phyloP scores from a whole-genome alignment of 768 basidiomycete genomes.

The Dacryopinax primogenitus region DNA sequence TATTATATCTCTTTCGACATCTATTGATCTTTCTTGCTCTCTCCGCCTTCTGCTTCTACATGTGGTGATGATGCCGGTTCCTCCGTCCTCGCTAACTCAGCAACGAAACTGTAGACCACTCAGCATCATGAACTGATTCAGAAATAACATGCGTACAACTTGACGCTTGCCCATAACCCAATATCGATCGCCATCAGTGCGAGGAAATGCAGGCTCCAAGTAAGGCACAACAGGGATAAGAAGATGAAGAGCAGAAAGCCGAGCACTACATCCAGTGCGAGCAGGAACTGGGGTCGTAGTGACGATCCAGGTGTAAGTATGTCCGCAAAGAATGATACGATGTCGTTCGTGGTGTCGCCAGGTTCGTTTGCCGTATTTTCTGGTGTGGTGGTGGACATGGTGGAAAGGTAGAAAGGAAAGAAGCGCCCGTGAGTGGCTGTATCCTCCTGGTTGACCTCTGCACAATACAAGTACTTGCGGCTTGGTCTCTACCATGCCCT shows the following conservation, averaged over 20 bases:
- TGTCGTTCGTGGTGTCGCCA: background rate
- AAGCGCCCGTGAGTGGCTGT: background rate
- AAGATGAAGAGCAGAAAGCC: conserved; percentile 46
- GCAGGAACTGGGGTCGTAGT: conserved; percentile 53
- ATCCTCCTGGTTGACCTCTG: background rate
- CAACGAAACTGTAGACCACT: conserved; percentile 43
- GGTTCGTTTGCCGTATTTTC: background rate
- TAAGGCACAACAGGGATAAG: conserved; percentile 43
- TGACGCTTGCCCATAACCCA: conserved; percentile 63
- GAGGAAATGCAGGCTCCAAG: conserved; percentile 54
- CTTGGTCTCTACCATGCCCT: conserved; percentile 22
- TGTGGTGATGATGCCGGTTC: conserved; percentile 21
- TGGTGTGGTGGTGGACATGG: background rate
- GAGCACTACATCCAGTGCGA: conserved; percentile 52
- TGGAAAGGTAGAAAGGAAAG: background rate
- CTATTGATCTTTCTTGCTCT: conserved; percentile 17
- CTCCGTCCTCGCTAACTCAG: conserved; percentile 38
- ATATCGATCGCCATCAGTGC: conserved; percentile 52
- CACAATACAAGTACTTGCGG: too few relatives aligned
- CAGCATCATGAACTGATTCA: background rate
- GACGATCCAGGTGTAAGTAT: conserved; percentile 66
- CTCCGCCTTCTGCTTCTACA: conserved; percentile 21
- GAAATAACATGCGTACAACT: conserved; percentile 43
- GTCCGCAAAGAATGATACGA: conserved; percentile 35
- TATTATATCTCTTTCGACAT: conserved; percentile 3